Base-by-base conservation (phyloP, 2,329 filamentous ascomycete species). In the Ceratocystis variospora region DNA sequence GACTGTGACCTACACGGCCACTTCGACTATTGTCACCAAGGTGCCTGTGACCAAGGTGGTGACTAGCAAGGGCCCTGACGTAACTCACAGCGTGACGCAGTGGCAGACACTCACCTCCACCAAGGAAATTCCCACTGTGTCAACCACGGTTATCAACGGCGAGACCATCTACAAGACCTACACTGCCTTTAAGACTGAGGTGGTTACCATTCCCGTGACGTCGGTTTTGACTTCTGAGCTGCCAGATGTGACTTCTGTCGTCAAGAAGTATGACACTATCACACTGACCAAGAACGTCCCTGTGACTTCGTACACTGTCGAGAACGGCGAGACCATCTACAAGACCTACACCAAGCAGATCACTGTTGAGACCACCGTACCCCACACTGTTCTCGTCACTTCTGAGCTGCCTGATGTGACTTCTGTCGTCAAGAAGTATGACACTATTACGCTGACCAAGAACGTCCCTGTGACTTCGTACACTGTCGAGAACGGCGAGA, bases 11-110 rank as follows among this genome's bases (percentile, higher is more conserved):
- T 64, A 45, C 61, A 63, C 53, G 22, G 55, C 50, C 5, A 48
- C 45, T 5, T 59, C 55, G 10, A 67, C 66, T 8, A 61, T 63
- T 8, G 22, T 65, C 46, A 63, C 65, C 19, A 25, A 53, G 44
- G 69, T 68, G 15, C 62, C 69, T 7, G 71, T 68, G 2, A 74
- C 69, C 15, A 25, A 59, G 12, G 48, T 62, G 6, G 19, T 68
- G 8, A 68, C 63, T 10, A 63, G 46, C 33, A 22, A 65, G 15
- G 45, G 59, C n/a, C 66, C 63, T 12, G 63, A 68, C 44, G 66
- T 68, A 7, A 65, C 63, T 0, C 17, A 50, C 6, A 48, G 50
- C 45, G 41, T 57, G 15, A 41, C 46, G 7, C 37, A 55, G 22
- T 65, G 62, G 48, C 45, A 65, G 41, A 65, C 63, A 1, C 8